Conservation (phyloP, 495 filamentous ascomycete species). For the Durotheca rogersii region DNA sequence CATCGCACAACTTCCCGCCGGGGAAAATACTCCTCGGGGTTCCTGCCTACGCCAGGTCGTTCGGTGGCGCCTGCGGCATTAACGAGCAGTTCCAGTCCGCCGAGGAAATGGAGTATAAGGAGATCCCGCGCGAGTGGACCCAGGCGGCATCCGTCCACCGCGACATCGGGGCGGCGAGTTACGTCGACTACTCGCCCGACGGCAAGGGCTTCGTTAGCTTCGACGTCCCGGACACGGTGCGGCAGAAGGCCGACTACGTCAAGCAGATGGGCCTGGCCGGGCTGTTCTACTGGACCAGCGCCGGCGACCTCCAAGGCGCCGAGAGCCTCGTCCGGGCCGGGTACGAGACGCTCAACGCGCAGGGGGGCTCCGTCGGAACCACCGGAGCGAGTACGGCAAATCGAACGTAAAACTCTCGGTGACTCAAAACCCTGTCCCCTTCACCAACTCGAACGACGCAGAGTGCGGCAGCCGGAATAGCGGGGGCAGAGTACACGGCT, state of each 20-base stretch:
- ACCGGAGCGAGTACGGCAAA: too few species aligned
- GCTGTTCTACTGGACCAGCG: constrained; percentile 83
- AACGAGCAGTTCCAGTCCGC: constrained; percentile 57
- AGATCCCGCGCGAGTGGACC: constrained; percentile 59
- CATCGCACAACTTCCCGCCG: constrained; percentile 58
- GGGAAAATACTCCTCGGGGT: constrained; percentile 72
- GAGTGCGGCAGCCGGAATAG: too few species aligned
- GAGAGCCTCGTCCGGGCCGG: constrained; percentile 67
- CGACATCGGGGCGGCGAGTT: constrained; percentile 59
- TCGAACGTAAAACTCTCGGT: too few species aligned
- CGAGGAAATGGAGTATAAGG: constrained; percentile 63
- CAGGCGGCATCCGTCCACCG: constrained; percentile 53
- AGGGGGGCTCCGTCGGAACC: too few species aligned
- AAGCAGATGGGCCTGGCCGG: constrained; percentile 65
- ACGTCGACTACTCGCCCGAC: constrained; percentile 40
- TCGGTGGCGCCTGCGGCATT: constrained; percentile 59
- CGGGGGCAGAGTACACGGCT: too few species aligned
- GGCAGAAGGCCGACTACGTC: constrained; percentile 69
- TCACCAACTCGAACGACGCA: too few species aligned
- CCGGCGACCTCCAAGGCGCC: constrained; percentile 59
- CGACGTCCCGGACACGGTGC: constrained; percentile 70
- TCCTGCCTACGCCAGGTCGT: constrained; percentile 73
- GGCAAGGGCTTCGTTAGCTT: constrained; percentile 69
- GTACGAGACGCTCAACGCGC: constrained; percentile 56
- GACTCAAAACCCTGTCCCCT: too few species aligned